A percentile compares a stretch with the other conserved stretches of the same genome.
Evolutionary conservation across 805 yeast genomes (phyloP).

Genomic region (Spathaspora boniae): DNA sequence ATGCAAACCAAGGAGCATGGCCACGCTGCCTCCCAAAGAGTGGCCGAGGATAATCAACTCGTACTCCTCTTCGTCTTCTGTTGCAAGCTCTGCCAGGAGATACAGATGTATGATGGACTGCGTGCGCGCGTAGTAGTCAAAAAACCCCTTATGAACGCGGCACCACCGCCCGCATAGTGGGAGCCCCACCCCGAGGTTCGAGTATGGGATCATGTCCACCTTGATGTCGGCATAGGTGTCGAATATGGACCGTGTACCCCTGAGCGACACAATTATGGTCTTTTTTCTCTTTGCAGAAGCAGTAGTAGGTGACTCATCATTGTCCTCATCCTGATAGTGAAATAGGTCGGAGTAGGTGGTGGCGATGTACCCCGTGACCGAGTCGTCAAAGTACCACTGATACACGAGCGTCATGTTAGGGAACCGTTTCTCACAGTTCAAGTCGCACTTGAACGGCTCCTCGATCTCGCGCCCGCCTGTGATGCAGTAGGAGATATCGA

Average conservation of each 20-base stretch:
- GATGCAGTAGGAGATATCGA: conserved; percentile 44
- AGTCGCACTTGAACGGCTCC: conserved; percentile 37
- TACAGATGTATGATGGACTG: conserved; percentile 21
- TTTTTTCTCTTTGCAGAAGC: conserved; percentile 18
- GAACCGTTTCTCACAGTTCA: conserved; percentile 30
- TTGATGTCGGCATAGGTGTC: conserved; percentile 40
- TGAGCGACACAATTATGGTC: conserved; percentile 31
- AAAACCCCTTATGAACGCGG: conserved; percentile 38
- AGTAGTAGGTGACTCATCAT: background rate
- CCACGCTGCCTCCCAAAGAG: conserved; percentile 43
- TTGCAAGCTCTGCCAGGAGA: conserved; percentile 19
- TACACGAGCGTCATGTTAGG: conserved; percentile 35
- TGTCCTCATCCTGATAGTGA: conserved; percentile 8
- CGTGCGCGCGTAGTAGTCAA: conserved; percentile 26
- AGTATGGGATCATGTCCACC: conserved; percentile 31
- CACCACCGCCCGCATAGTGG: conserved; percentile 31
- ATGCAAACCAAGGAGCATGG: conserved; percentile 33
- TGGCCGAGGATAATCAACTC: conserved; percentile 27
- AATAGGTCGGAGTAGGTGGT: conserved; percentile 25
- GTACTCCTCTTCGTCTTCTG: conserved; percentile 15
- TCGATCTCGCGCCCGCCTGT: conserved; percentile 24
- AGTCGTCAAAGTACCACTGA: conserved; percentile 39
- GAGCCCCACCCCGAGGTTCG: conserved; percentile 18
- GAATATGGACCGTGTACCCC: conserved; percentile 42
- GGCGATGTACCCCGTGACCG: conserved; percentile 40